These are phyloP conservation scores for Psidium guajava DNA, from an alignment of 345 rosid genomes.

Conservation along the genomic window DNA sequence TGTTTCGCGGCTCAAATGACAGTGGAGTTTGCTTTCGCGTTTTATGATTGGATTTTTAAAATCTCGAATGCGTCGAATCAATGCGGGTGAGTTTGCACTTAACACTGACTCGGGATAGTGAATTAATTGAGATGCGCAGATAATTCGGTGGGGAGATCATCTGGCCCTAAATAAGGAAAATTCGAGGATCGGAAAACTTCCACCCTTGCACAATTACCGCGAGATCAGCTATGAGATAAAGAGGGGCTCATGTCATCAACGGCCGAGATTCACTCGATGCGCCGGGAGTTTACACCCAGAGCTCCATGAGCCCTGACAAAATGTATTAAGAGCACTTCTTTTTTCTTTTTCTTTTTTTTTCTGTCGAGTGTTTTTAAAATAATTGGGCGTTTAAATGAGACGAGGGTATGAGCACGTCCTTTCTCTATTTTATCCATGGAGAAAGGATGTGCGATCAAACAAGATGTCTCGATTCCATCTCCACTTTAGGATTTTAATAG, in stretches of 20 bases:
- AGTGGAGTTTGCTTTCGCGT: not conserved
- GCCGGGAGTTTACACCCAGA: not conserved
- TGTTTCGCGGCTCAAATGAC: not conserved
- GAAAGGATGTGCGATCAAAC: not conserved
- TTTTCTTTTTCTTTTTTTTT: too few species aligned
- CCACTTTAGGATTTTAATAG: not conserved
- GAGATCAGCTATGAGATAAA: not conserved
- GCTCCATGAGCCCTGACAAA: not conserved
- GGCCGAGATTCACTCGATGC: not conserved
- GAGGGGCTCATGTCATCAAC: not conserved
- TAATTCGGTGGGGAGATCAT: not conserved
- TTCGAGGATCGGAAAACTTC: not conserved
- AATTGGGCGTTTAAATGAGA: too few species aligned
- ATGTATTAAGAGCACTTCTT: not conserved
- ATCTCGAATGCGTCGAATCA: not conserved
- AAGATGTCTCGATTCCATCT: not conserved
- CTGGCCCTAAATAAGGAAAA: not conserved
- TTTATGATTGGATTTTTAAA: not conserved
- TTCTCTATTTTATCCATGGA: too few species aligned
- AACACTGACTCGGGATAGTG: not conserved
- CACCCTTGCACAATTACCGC: not conserved
- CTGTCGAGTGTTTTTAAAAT: not conserved
- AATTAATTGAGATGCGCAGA: not conserved
- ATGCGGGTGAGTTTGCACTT: not conserved
- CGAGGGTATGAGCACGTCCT: too few species aligned